Percentiles rank a stretch among this genome's conserved stretches.
Conservation (phyloP, 2,329 filamentous ascomycete species). For the Fusarium sp. region DNA sequence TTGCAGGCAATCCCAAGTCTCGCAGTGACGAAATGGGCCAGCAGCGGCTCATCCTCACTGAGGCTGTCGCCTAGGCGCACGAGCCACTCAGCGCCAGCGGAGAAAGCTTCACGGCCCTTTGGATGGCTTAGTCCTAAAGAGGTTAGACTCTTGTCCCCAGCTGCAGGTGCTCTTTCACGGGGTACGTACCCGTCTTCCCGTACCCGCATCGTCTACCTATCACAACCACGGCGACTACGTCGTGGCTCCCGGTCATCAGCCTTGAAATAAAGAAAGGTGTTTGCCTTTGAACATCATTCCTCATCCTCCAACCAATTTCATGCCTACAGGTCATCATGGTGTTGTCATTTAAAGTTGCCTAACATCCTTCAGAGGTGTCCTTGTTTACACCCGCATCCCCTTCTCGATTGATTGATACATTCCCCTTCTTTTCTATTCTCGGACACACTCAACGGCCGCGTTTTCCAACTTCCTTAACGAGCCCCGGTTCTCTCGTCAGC, state of each 20-base stretch:
- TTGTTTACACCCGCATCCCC: neutral
- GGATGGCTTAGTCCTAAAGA: conserved; percentile 5
- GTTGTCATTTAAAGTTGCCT: conserved; percentile 1
- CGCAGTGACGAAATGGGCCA: conserved; percentile 37
- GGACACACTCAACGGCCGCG: neutral
- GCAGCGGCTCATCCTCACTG: neutral
- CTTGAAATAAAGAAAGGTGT: conserved; percentile 16
- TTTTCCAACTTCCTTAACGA: conserved; percentile 2
- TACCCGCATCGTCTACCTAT: conserved; percentile 14
- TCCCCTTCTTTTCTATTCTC: neutral
- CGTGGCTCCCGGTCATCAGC: conserved; percentile 14
- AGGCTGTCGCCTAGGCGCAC: conserved; percentile 15
- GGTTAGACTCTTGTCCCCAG: conserved; percentile 10
- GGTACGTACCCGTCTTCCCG: neutral
- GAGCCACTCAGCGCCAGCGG: conserved; percentile 11
- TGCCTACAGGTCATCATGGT: neutral
- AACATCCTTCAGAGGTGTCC: neutral
- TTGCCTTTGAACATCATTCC: conserved; percentile 7
- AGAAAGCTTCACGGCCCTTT: neutral
- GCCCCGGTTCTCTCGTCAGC: neutral
- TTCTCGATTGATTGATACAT: neutral
- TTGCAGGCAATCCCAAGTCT: conserved; percentile 21
- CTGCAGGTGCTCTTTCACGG: conserved; percentile 5
- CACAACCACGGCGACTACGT: conserved; percentile 22
- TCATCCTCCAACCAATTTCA: neutral